Percentiles rank a stretch among this genome's conserved stretches.
Conservation (phyloP, 2,329 filamentous ascomycete genomes). For the Ascochyta clinopodiicola region DNA sequence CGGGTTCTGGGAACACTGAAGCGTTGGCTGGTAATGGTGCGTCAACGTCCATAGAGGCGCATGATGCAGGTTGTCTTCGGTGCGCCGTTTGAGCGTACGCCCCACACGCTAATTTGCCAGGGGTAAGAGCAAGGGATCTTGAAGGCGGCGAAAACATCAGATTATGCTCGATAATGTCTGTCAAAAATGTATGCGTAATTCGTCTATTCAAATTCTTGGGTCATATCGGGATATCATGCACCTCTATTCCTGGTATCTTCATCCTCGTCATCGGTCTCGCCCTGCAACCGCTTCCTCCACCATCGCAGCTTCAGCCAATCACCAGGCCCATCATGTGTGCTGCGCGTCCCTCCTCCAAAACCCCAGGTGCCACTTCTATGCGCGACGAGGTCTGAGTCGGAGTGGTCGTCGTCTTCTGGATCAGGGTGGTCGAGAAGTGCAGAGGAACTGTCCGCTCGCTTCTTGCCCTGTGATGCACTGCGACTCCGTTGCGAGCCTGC, state of each 20-base stretch:
- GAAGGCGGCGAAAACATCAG: no score
- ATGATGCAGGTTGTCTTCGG: slow-evolving; percentile 1
- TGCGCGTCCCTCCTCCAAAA: slow-evolving; percentile 26
- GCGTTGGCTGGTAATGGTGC: neutral
- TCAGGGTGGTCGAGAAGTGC: slow-evolving; percentile 37
- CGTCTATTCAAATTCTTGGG: slow-evolving; percentile 16
- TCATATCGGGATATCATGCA: slow-evolving; percentile 21
- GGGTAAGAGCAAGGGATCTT: no score
- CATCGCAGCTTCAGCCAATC: slow-evolving; percentile 49
- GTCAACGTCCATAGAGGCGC: slow-evolving; percentile 11
- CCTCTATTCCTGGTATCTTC: slow-evolving; percentile 17
- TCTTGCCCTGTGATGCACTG: slow-evolving; percentile 40
- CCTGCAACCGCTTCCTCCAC: slow-evolving; percentile 47
- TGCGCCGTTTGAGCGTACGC: neutral
- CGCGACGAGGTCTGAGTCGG: slow-evolving; percentile 33
- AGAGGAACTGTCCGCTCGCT: slow-evolving; percentile 30
- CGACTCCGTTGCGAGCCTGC: slow-evolving; percentile 27
- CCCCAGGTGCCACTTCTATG: slow-evolving; percentile 38
- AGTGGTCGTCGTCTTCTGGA: slow-evolving; percentile 39
- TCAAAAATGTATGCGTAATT: slow-evolving; percentile 1
- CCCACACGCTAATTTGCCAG: no score
- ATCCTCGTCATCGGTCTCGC: slow-evolving; percentile 38
- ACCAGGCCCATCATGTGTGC: slow-evolving; percentile 35
- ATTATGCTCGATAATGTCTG: no score
- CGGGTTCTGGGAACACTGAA: slow-evolving; percentile 14